Base-by-base conservation (phyloP, 2,329 filamentous ascomycete genomes). In the Aureobasidium lini region DNA sequence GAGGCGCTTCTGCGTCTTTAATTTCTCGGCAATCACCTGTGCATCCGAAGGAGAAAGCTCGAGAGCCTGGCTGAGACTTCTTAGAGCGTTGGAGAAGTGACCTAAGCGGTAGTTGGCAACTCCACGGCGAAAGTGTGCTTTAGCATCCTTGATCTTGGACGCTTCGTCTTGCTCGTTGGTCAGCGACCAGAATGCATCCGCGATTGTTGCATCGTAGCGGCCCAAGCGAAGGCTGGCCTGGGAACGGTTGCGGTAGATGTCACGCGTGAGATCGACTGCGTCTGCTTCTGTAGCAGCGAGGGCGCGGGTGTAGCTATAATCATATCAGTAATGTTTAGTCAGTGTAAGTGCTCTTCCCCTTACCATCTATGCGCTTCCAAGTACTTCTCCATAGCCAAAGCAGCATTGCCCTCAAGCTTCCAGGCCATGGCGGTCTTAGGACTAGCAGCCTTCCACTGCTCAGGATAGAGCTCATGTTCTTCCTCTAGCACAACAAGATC, bases 191-290 rank as follows among this genome's bases (percentile, higher is more conserved):
- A 61, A 28, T 6, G 65, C 67, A 42, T 68, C 67, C 1, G 46
- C 29, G 7, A 62, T 39, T 2, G 65, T 62, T 6, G 31, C 15
- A 34, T 68, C 68, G 59, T 60, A 63, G 15, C 62, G 64, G 2
- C 37, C 42, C 7, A 68, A 60, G 8, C 46, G 32, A 15, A 65
- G 32, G 31, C 66, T 63, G 6, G 59, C 60, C 10, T 61, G 57
- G 6, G 67, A 61, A 1, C 66, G 65, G 23, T 67, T 69, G 42
- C 67, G 66, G 37, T 50, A 39, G 2, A 69, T 23, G 42, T 68
- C 65, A 29, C 32, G 31, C 28, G 42, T 57, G 15, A 63, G 6
- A 6, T 34, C 7, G 10, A 39, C 15, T 11, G 15, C 15, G 2
- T 52, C 61, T 8, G 16, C 11, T 4, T 57, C 62, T n/a, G 16